Evolutionary conservation across 2,329 filamentous ascomycete species (phyloP).

Genomic region (Alternaria panax): DNA sequence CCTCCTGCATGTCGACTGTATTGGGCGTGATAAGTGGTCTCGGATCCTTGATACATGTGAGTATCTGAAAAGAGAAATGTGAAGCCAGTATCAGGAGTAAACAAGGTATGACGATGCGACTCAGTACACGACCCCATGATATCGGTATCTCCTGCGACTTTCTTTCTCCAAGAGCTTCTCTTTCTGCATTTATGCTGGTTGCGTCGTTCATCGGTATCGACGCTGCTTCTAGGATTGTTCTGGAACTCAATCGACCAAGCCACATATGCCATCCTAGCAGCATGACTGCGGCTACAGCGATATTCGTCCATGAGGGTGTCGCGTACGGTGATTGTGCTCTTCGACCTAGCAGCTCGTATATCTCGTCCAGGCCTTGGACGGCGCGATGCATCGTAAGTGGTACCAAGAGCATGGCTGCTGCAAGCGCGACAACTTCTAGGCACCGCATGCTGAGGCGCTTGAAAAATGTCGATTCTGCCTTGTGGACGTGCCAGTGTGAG

Average conservation of each 20-base stretch:
- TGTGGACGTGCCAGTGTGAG: slow-evolving; percentile 9
- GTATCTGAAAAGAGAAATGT: slow-evolving; percentile 10
- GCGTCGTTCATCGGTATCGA: not conserved
- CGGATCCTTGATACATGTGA: not conserved
- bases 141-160: not conserved
- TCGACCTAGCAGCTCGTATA: slow-evolving; percentile 26
- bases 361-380: slow-evolving; percentile 18
- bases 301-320: not conserved
- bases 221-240: slow-evolving; percentile 11
- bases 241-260: slow-evolving; percentile 21
- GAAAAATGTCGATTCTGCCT: slow-evolving; percentile 6
- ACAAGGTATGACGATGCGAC: slow-evolving; percentile 16
- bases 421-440: slow-evolving; percentile 17
- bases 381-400: slow-evolving; percentile 22
- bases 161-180: not conserved
- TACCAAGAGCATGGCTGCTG: slow-evolving; percentile 23
- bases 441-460: slow-evolving; percentile 19
- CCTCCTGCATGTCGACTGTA: slow-evolving; percentile 15
- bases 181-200: not conserved
- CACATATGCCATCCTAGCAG: slow-evolving; percentile 27
- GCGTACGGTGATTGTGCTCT: slow-evolving; percentile 24
- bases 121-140: slow-evolving; percentile 20
- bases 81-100: slow-evolving; percentile 14
- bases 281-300: slow-evolving; percentile 10
- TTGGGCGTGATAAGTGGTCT: slow-evolving; percentile 7